Base-by-base conservation (phyloP, 176 grass and related monocot genomes). In the Lolium multiflorum region DNA sequence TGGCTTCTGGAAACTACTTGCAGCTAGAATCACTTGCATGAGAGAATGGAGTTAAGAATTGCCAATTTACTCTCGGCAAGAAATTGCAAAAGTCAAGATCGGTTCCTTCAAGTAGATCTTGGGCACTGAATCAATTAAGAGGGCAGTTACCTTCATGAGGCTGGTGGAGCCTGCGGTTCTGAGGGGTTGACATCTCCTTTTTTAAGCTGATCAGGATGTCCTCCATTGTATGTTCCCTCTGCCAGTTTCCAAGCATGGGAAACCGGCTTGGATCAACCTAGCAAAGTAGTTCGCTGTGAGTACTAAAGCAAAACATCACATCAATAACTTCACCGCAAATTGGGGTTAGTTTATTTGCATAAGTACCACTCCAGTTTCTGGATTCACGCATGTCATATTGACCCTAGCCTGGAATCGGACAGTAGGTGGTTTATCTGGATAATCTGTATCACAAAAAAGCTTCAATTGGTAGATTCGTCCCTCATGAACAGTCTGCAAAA, bases 221-320 rank as follows among this genome's bases (percentile, higher is more conserved):
- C 81, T 98, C 93, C 93, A 98, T 98, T 72, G 96, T 93, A 85
- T 92, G 68, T 74, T 95, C 93, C 77, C 93, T 95, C 73, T 89
- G 76, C 96, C 96, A 98, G 44, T 89, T 92, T 52, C 85, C 91
- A 89, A 98, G 96, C 96, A 93, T 98, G 7, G 91, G 93, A 81
- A 98, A 94, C 37, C 90, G 77, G 44, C 56, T 83, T 74, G 93
- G 93, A 50, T 98, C 96, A 82, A 98, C 96, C 96, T 95, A 89
- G n/a, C 85, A 71, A 76, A 54, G 52, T 84, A 79, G 51, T 20
- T 71, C 58, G 11, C 35, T 50, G 17, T 52, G 81, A 89, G 22
- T 87, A 82, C 69, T 87, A 64, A 21, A n/a, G 5, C 26, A 60
- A 60, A 80, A n/a, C 57, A 58, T 79, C 54, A 89, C 10, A 71